These are phyloP conservation scores for Fimicolochytrium jonesii DNA, from an alignment of 192 early-diverging fungal genomes.

Conservation along the genomic window DNA sequence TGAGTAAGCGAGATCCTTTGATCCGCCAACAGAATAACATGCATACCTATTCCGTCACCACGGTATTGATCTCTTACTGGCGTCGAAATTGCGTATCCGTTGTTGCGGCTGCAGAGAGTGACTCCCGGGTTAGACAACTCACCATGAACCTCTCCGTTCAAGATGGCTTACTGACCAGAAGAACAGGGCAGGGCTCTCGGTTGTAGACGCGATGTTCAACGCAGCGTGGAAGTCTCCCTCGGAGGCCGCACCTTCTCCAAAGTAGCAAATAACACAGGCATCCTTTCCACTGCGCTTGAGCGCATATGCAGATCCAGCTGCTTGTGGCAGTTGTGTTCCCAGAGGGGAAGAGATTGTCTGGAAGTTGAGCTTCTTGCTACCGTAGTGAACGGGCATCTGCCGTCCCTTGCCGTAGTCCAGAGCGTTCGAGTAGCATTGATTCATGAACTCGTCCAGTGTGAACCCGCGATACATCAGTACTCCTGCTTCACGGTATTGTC, in stretches of 20 bases:
- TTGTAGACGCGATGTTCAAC: constrained; percentile 94
- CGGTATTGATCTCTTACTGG: constrained; percentile 92
- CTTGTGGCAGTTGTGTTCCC: constrained; percentile 97
- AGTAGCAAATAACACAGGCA: constrained; percentile 86
- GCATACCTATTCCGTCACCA: constrained; percentile 84
- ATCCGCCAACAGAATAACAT: background rate
- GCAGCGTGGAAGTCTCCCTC: constrained; percentile 99
- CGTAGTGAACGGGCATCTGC: constrained; percentile 99
- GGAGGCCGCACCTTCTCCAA: constrained; percentile 94
- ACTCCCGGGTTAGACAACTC: background rate
- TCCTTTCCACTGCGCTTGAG: constrained; percentile 76
- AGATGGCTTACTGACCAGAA: constrained; percentile 82
- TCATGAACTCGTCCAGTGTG: constrained; percentile 89
- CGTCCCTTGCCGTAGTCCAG: constrained; percentile 88
- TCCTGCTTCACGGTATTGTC: constrained; percentile 92
- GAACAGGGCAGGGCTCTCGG: constrained; percentile 86
- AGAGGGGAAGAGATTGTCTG: constrained; percentile 97
- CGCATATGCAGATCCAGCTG: constrained; percentile 90
- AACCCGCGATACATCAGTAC: constrained; percentile 94
- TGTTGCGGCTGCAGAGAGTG: constrained; percentile 82
- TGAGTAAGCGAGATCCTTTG: background rate
- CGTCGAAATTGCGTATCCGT: constrained; percentile 98
- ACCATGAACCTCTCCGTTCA: background rate
- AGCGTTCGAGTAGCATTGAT: constrained; percentile 93
- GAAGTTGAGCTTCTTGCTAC: constrained; percentile 76